Base-by-base conservation (phyloP, 257 asterid genomes). In the Sherardia arvensis region DNA sequence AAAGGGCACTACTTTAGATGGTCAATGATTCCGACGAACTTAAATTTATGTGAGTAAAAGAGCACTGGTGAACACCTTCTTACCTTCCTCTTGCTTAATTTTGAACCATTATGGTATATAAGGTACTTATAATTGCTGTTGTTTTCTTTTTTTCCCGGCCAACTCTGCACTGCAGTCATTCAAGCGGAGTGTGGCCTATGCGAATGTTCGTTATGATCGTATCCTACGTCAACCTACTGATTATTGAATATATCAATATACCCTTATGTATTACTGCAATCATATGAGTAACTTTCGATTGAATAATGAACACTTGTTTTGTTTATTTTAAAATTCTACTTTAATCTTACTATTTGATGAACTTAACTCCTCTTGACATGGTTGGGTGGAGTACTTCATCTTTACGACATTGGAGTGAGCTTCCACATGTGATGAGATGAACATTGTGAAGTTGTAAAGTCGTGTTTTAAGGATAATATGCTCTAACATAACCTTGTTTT, bases 341-440 rank as follows among this genome's bases (percentile, higher is more conserved):
- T 30, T 2, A 45, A 45, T n/a, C 56, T 6, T 51, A 51, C 15
- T 58, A 17, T 51, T 49, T 68, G 57, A 67, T 22, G 47, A 68
- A 76, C 92, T 85, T 87, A 73, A 85, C 85, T 67, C 22, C 43
- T 55, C n/a, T 67, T 88, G 96, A 77, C 71, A 70, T 91, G 30
- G 98, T 91, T n/a, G 98, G 96, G 36, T 91, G 98, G 98, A 86
- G 98, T 77, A 84, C 96, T 62, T 84, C 98, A 53, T 91, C 98
- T 60, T 49, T 91, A 74, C 83, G 98, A 56, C 86, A 77, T 65
- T 81, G 77, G 62, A 77, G 47, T 61, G 95, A 91, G 70, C 96
- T 91, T 51, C 95, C 95, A 5, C 84, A 83, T 87, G 96, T 91
- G 80, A 21, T 57, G 2, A 29, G 71, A n/a, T 48, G 8, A 26